These are phyloP conservation scores for Westerdykella ornata DNA, from an alignment of 2,329 filamentous ascomycete genomes.

Conservation along the genomic window DNA sequence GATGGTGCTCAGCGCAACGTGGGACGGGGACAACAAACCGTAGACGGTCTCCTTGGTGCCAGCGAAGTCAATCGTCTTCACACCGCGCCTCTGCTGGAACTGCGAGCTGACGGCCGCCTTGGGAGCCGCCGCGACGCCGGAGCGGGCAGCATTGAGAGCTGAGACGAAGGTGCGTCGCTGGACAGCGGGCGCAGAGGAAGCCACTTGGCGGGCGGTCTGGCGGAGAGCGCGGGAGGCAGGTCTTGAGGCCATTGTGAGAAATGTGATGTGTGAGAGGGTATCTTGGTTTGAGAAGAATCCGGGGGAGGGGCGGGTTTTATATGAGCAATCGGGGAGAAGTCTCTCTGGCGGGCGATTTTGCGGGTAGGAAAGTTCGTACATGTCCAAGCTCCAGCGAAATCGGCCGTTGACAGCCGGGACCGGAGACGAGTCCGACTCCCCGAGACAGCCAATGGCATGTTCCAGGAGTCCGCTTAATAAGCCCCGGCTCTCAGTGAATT, in stretches of 20 bases:
- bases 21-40: conserved; percentile 51
- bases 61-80: conserved; percentile 99
- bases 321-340: conserved; percentile 1
- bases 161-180: conserved; percentile 55
- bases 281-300: conserved; percentile 19
- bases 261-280: conserved; percentile 33
- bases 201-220: conserved; percentile 51
- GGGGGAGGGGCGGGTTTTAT: conserved; percentile 21
- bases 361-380: not conserved
- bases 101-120: conserved; percentile 42
- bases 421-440: conserved; percentile 5
- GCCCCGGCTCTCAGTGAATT: not conserved
- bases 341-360: conserved; percentile 4
- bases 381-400: conserved; percentile 5
- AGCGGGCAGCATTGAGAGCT: conserved; percentile 48
- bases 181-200: conserved; percentile 37
- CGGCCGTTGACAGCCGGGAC: conserved; percentile 10
- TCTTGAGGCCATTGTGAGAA: conserved; percentile 66
- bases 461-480: not conserved
- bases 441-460: not conserved
- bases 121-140: conserved; percentile 41
- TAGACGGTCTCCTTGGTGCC: conserved; percentile 91
- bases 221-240: conserved; percentile 59
- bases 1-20: conserved; percentile 16
- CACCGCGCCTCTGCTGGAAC: conserved; percentile 69